Base-by-base conservation (phyloP, 352 stramenopile species). In the Thalassiosira mediterranea region DNA sequence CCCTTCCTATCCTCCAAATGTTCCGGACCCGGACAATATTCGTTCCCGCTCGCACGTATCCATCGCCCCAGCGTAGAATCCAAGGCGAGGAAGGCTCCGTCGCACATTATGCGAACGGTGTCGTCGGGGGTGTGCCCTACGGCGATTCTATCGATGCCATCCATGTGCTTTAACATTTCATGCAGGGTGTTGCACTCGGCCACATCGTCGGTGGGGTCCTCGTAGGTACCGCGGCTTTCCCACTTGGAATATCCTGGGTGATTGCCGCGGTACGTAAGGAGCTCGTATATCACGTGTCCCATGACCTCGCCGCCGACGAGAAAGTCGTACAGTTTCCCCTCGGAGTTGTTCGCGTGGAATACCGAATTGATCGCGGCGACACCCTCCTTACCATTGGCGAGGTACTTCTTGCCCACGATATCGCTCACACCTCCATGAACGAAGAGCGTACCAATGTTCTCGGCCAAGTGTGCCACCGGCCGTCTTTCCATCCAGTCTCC, bases 251-350 rank as follows among this genome's bases (percentile, higher is more conserved):
- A 81, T 23, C 77, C 72, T 1, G 66, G 66, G 72, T 89, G 83
- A 57, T 89, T 89, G 17, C 83, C 83, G 42, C 83, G 56, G 68
- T 86, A 87, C 7, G 76, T 86, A 17, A 89, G 56, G 13, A 89
- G 63, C 31, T 83, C 72, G 60, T 89, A 89, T 4, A 87, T 72
- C 10, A 78, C 66, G 1, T 78, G 1, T 31, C 74, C 74, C 17
- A 63, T 47, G 21, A 47, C 21, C 1, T 17, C 28, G 28, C 46
- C 76, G 17, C 26, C 31, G 32, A 28, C 31, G 21, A 89, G 68
- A 63, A 88, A 88, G 57, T 83, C 62, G 52, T 60, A 67, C 11
- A 87, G 44, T 26, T 74, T 79, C 0, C 64, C 59, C 38, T 84
- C 75, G 3, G 60, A 34, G 7, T 68, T 71, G 72, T 84, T 40